These are phyloP conservation scores for Diatrype stigma DNA, from an alignment of 2,329 filamentous ascomycete species.

Conservation along the genomic window DNA sequence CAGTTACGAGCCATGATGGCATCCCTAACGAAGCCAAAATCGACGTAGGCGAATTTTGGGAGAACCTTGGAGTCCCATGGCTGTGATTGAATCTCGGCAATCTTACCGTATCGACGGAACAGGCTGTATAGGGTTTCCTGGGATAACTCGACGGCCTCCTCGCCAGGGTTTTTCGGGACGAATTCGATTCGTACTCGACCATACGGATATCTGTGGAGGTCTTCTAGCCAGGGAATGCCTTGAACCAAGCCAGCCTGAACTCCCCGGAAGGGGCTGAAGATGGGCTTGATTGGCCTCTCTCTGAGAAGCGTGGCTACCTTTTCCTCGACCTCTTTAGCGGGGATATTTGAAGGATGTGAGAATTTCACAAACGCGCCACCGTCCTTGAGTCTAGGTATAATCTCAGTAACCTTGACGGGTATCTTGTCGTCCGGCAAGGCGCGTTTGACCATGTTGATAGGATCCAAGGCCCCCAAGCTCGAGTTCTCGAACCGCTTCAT, in stretches of 20 bases:
- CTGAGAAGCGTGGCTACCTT: slow-evolving; percentile 60
- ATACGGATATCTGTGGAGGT: slow-evolving; percentile 79
- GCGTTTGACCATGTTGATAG: slow-evolving; percentile 51
- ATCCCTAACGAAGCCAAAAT: slow-evolving; percentile 69
- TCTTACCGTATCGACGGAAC: slow-evolving; percentile 86
- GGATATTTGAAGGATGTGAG: slow-evolving; percentile 31
- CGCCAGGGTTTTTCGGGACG: slow-evolving; percentile 66
- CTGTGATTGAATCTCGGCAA: slow-evolving; percentile 79
- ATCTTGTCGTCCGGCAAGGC: slow-evolving; percentile 57
- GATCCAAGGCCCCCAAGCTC: slow-evolving; percentile 46
- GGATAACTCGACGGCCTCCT: slow-evolving; percentile 69
- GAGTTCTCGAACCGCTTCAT: slow-evolving; percentile 49
- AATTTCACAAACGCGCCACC: slow-evolving; percentile 82
- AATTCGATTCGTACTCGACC: slow-evolving; percentile 79
- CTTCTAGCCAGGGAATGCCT: slow-evolving; percentile 90
- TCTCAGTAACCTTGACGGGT: slow-evolving; percentile 69
- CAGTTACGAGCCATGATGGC: slow-evolving; percentile 90
- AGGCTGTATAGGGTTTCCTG: slow-evolving; percentile 84
- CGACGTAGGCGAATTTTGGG: slow-evolving; percentile 75
- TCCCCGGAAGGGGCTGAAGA: slow-evolving; percentile 79
- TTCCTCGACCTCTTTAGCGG: slow-evolving; percentile 53
- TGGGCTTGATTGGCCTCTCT: slow-evolving; percentile 72
- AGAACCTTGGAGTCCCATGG: slow-evolving; percentile 80
- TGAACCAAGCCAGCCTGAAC: slow-evolving; percentile 71
- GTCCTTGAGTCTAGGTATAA: slow-evolving; percentile 82